Conservation (phyloP, 2,329 filamentous ascomycete genomes). For the Fusarium foetens region DNA sequence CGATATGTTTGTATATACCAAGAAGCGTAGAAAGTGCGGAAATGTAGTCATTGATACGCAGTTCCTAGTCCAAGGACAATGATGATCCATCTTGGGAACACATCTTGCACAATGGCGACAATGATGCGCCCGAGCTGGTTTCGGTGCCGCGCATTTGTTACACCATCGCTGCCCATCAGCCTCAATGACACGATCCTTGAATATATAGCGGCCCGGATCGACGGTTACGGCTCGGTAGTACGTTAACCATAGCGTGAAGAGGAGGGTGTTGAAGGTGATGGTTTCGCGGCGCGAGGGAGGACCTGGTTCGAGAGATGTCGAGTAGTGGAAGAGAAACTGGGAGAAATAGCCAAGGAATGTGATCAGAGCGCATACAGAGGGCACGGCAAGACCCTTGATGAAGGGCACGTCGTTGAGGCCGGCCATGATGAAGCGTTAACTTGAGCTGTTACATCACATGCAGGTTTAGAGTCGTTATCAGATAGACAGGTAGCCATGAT, state of each 20-base stretch:
- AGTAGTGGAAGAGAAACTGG: constrained; percentile 73
- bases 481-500: neutral
- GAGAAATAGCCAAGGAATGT: constrained; percentile 76
- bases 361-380: constrained; percentile 73
- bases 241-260: constrained; percentile 72
- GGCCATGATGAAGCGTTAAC: constrained; percentile 48
- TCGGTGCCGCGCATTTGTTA: constrained; percentile 77
- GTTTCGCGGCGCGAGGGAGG: constrained; percentile 68
- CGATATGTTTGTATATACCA: constrained; percentile 73
- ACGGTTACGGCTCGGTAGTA: constrained; percentile 72
- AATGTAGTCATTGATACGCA: constrained; percentile 86
- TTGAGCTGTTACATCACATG: constrained; percentile 22
- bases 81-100: constrained; percentile 85
- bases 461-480: constrained; percentile 4
- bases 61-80: constrained; percentile 87
- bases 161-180: constrained; percentile 68
- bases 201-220: constrained; percentile 66
- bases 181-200: constrained; percentile 52
- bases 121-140: constrained; percentile 83
- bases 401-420: constrained; percentile 55
- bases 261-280: constrained; percentile 72
- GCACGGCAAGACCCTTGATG: constrained; percentile 71
- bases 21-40: constrained; percentile 84
- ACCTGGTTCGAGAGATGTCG: constrained; percentile 64
- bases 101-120: constrained; percentile 80